A percentile compares a stretch with the other conserved stretches of the same genome.
Evolutionary conservation across 345 rosid genomes (phyloP).

Genomic region (Adansonia digitata): DNA sequence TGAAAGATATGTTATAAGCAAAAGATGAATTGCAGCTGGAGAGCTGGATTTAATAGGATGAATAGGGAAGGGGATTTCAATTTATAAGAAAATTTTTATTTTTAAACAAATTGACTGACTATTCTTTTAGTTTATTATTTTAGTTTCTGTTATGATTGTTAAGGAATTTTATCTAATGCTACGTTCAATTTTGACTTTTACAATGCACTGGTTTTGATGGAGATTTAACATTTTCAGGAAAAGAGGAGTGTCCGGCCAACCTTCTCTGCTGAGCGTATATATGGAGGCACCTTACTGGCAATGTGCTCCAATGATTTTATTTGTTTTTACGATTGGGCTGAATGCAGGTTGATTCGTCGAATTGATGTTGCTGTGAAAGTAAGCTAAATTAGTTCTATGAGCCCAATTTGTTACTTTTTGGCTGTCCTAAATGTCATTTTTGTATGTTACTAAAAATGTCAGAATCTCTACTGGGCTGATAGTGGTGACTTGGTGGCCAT

Average conservation of each 20-base stretch:
- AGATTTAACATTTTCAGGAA: conserved; percentile 59
- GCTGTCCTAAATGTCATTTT: background rate
- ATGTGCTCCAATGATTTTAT: conserved; percentile 98
- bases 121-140: background rate
- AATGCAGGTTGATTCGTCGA: conserved; percentile 91
- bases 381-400: conserved; percentile 25
- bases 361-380: conserved; percentile 98
- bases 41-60: background rate
- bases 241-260: conserved; percentile 86
- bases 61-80: background rate
- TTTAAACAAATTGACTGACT: background rate
- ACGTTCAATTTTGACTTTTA: background rate
- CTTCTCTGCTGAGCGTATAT: conserved; percentile 84
- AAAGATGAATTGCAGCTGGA: background rate
- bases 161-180: background rate
- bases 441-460: conserved; percentile 23
- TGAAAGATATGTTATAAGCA: background rate
- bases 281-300: conserved; percentile 88
- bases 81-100: background rate
- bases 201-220: conserved; percentile 15
- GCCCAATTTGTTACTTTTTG: conserved; percentile 9
- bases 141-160: background rate
- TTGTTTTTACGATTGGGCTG: conserved; percentile 99
- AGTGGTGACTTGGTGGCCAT: conserved; percentile 96
- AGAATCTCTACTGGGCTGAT: conserved; percentile 99